Conservation (phyloP, 2,329 filamentous ascomycete species). For the Cercospora janseana region DNA sequence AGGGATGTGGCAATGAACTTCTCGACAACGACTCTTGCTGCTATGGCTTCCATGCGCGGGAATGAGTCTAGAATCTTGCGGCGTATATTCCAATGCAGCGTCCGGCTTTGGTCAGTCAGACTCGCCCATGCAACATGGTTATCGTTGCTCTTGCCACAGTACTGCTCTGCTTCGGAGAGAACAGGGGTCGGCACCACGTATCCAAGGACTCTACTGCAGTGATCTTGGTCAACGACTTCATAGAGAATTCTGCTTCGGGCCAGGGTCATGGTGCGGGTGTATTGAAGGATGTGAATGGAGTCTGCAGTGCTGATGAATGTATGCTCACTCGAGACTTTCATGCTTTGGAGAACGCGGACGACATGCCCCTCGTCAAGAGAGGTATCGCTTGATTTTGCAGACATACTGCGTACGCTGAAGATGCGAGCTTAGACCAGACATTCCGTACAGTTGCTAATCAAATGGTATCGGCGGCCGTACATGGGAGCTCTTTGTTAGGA, state of each 20-base stretch:
- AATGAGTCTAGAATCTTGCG: slow-evolving; percentile 18
- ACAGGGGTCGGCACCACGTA: slow-evolving; percentile 17
- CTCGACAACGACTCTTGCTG: slow-evolving; percentile 17
- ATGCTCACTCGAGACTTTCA: slow-evolving; percentile 4
- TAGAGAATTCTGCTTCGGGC: slow-evolving; percentile 21
- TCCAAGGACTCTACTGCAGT: slow-evolving; percentile 8
- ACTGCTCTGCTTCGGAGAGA: slow-evolving; percentile 7
- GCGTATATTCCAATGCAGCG: neutral
- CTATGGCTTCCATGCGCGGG: slow-evolving; percentile 12
- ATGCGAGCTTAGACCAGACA: too few species aligned
- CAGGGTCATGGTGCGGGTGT: slow-evolving; percentile 20
- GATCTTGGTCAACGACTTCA: slow-evolving; percentile 13
- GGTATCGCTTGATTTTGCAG: neutral
- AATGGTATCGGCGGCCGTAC: too few species aligned
- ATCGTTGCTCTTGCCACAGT: slow-evolving; percentile 1
- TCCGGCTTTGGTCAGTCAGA: slow-evolving; percentile 3
- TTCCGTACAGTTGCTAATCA: too few species aligned
- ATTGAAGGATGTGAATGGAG: slow-evolving; percentile 11
- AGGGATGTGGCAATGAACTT: slow-evolving; percentile 4
- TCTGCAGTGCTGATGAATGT: slow-evolving; percentile 8
- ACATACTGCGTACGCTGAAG: too few species aligned
- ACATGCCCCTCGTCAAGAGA: slow-evolving; percentile 3
- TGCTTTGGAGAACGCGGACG: slow-evolving; percentile 7
- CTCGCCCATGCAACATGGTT: slow-evolving; percentile 3
- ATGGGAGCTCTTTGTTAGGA: too few species aligned